Conservation (phyloP, 2,329 filamentous ascomycete species). For the Colletotrichum sp. region DNA sequence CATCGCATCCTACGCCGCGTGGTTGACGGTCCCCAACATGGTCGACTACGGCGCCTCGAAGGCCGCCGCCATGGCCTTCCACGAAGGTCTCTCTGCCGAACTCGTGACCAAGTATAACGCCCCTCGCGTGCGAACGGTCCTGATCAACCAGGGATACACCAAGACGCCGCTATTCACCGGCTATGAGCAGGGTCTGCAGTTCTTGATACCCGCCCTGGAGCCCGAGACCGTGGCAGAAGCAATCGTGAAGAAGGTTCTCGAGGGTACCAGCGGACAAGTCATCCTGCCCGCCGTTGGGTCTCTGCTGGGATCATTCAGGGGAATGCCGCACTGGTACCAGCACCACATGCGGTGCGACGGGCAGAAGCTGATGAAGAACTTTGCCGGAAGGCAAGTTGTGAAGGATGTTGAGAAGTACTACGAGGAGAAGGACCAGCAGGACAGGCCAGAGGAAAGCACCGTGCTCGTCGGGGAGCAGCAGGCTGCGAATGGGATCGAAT, state of each 20-base stretch:
- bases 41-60: slow-evolving; percentile 72
- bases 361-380: slow-evolving; percentile 46
- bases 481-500: neutral
- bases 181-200: slow-evolving; percentile 54
- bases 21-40: slow-evolving; percentile 64
- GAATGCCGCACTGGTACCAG: slow-evolving; percentile 69
- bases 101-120: slow-evolving; percentile 65
- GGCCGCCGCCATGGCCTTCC: slow-evolving; percentile 69
- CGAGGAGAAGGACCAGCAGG: slow-evolving; percentile 31
- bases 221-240: slow-evolving; percentile 69
- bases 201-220: slow-evolving; percentile 58
- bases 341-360: slow-evolving; percentile 51
- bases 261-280: slow-evolving; percentile 62
- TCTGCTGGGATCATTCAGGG: slow-evolving; percentile 48
- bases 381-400: slow-evolving; percentile 52
- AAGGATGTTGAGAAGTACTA: slow-evolving; percentile 46
- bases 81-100: slow-evolving; percentile 68
- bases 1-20: slow-evolving; percentile 69
- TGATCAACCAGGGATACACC: slow-evolving; percentile 68
- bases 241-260: slow-evolving; percentile 64
- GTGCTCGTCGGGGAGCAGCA: slow-evolving; percentile 38
- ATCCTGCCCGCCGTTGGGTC: slow-evolving; percentile 53
- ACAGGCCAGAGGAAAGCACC: slow-evolving; percentile 34
- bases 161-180: slow-evolving; percentile 65
- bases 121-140: slow-evolving; percentile 67